Evolutionary conservation across 805 yeast genomes (phyloP).

Genomic region (Suhomyces sp.): DNA sequence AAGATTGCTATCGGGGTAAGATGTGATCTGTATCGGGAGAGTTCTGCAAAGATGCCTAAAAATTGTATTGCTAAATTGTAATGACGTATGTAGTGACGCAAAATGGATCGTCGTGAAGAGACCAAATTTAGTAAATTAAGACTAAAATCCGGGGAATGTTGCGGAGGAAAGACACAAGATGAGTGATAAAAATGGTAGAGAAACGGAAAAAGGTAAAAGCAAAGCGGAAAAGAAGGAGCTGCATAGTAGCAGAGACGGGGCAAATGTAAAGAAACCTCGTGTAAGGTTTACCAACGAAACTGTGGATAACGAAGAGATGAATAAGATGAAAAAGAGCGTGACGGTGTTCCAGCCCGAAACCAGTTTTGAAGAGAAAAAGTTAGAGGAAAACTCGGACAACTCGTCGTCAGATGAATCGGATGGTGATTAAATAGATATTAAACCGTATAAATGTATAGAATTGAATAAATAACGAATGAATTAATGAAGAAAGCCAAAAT

Average conservation of each 20-base stretch:
- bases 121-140: not conserved
- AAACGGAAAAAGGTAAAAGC: not conserved
- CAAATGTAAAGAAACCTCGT: too few species aligned
- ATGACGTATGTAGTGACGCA: not conserved
- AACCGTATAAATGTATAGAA: not conserved
- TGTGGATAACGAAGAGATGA: conserved; percentile 85
- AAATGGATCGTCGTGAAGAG: not conserved
- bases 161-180: not conserved
- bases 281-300: conserved; percentile 87
- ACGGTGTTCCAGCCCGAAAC: conserved; percentile 2
- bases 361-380: not conserved
- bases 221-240: not conserved
- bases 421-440: not conserved
- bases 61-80: not conserved
- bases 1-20: not conserved
- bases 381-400: not conserved
- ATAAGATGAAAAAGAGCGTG: conserved; percentile 59
- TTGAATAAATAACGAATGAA: not conserved
- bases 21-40: not conserved
- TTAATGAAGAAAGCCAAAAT: not conserved
- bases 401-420: not conserved
- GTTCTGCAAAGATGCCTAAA: too few species aligned
- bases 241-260: too few species aligned
- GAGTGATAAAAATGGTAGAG: not conserved
- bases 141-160: not conserved